These are phyloP conservation scores for Albifimbria verrucaria DNA, from an alignment of 2,329 filamentous ascomycete species.

Conservation along the genomic window DNA sequence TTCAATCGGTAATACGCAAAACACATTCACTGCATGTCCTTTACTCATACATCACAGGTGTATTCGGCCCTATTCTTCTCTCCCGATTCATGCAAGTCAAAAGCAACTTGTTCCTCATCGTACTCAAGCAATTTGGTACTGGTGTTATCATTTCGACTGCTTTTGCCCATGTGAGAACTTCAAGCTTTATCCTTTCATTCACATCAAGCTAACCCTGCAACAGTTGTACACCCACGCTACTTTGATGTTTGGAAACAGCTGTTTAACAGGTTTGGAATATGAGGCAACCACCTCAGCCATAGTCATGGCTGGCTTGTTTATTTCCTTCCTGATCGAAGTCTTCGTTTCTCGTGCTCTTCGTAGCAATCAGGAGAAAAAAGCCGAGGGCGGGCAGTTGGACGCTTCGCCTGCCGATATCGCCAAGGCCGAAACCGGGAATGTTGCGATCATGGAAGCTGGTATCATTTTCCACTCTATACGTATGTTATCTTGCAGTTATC, in stretches of 20 bases:
- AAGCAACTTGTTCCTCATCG: constrained; percentile 48
- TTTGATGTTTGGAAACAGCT: constrained; percentile 70
- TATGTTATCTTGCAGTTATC: constrained; percentile 30
- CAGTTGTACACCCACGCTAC: constrained; percentile 69
- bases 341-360: constrained; percentile 55
- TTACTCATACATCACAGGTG: constrained; percentile 30
- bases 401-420: constrained; percentile 20
- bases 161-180: constrained; percentile 57
- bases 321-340: constrained; percentile 71
- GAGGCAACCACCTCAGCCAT: constrained; percentile 68
- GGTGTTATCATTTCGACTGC: constrained; percentile 70
- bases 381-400: constrained; percentile 2
- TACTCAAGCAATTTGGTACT: constrained; percentile 72
- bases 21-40: background rate
- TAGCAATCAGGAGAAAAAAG: constrained; percentile 27
- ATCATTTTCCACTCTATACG: constrained; percentile 72
- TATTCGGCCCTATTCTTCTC: constrained; percentile 66
- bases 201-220: no score
- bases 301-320: constrained; percentile 69
- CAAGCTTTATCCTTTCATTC: background rate
- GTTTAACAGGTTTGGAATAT: constrained; percentile 61
- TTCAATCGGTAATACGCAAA: constrained; percentile 47
- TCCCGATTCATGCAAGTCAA: constrained; percentile 51
- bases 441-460: constrained; percentile 67
- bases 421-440: constrained; percentile 22